phyloP scores from a whole-genome alignment of 1,284 basidiomycete genomes.

The Gomphus bonarii region DNA sequence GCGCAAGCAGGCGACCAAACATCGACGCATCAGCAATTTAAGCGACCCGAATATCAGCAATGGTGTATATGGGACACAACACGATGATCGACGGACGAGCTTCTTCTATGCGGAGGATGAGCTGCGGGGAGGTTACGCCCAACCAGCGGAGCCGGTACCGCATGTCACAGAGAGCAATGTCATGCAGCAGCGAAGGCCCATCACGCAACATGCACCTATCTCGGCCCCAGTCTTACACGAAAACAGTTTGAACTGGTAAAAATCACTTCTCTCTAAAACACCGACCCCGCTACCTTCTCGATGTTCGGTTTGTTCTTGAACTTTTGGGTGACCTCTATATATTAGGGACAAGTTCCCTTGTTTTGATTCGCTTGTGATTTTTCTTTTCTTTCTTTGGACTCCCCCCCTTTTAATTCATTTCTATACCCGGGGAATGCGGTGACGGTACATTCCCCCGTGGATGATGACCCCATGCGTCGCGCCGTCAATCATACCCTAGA shows the following conservation, averaged over 20 bases:
- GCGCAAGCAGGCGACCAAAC: slow-evolving; percentile 48
- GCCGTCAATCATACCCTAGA: background rate
- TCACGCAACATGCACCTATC: slow-evolving; percentile 28
- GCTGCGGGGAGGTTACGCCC: slow-evolving; percentile 35
- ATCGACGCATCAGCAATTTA: slow-evolving; percentile 60
- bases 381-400: background rate
- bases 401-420: background rate
- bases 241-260: slow-evolving; percentile 65
- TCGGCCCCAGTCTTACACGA: slow-evolving; percentile 57
- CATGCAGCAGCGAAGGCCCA: slow-evolving; percentile 41
- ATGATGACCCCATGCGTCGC: background rate
- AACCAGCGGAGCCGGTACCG: background rate
- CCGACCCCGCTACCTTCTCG: background rate
- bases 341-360: background rate
- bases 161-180: slow-evolving; percentile 15
- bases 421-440: background rate
- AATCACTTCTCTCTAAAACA: background rate
- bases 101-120: slow-evolving; percentile 81
- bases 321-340: background rate
- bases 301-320: background rate
- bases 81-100: slow-evolving; percentile 42
- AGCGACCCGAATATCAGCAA: slow-evolving; percentile 36
- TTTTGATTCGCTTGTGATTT: background rate
- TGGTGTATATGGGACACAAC: slow-evolving; percentile 11
- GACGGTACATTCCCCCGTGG: background rate